Evolutionary conservation across 495 filamentous ascomycete genomes (phyloP), one percentile per base, ranked within the genome.

Genomic region (Hypoxylon intermedium): DNA sequence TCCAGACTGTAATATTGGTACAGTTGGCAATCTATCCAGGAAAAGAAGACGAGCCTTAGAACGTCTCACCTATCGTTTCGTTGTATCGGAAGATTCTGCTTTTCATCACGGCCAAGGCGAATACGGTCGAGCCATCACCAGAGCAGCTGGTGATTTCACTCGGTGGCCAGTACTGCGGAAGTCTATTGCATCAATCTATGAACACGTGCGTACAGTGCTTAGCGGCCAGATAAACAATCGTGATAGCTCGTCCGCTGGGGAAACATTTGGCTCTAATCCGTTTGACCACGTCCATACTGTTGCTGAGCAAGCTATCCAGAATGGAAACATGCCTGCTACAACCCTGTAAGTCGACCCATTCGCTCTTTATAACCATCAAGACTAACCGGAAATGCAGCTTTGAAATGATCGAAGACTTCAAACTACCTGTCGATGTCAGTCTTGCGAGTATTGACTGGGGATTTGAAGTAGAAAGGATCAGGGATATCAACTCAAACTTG

Each of bases 291-390:
- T 60, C 48, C 50, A 52, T 44, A 11, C 12, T 9, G 30, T 12
- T n/a, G 9, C 58, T 13, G 53, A 62, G 20, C 55, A 54, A 13
- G 57, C 57, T 12, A 13, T 67, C 20, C 24, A 41, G n/a, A 53
- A 44, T 15, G 55, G 42, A 15, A 43, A 15, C 11, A 26, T 65
- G 40, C 50, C 66, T 46, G 51, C 53, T 19, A 50, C 53, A 41
- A 71, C 68, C 53, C 57, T 71, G 68, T 71, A 71, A 34, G 68
- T 33, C 21, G 20, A 19, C 16, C 9, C 2, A 19, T 11, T 31
- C 21, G 36, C 1, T 23, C 20, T 20, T 44, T 9, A 12, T 26
- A 19, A 1, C 7, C 33, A 18, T 20, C 19, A 13, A 34, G 19
- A 26, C 60, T 71, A 38, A 71, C 41, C 6, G 24, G 36, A 13